Percentiles rank a stretch among this genome's conserved stretches.
phyloP scores from a whole-genome alignment of 2,329 filamentous ascomycete genomes.

The Mycosphaerelloides madeirae region DNA sequence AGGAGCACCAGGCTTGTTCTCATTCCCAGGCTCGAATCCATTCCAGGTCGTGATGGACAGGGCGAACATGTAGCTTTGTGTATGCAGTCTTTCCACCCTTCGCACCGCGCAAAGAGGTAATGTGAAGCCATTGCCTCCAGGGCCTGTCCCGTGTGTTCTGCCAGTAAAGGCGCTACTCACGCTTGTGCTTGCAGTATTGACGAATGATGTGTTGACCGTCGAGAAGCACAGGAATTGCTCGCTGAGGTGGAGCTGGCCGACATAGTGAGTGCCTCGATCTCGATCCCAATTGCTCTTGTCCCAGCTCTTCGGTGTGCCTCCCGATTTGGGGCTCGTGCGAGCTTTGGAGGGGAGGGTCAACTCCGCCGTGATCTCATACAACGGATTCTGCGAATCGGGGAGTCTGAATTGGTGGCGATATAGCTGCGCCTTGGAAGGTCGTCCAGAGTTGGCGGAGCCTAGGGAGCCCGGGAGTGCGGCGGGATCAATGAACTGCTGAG shows the following conservation, averaged over 20 bases:
- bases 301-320: constrained; percentile 39
- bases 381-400: constrained; percentile 82
- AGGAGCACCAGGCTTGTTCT: constrained; percentile 42
- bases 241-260: constrained; percentile 86
- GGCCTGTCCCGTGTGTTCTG: constrained; percentile 86
- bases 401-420: constrained; percentile 97
- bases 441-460: constrained; percentile 64
- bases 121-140: constrained; percentile 92
- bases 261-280: constrained; percentile 67
- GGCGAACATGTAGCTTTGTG: constrained; percentile 86
- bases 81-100: constrained; percentile 86
- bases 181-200: constrained; percentile 70
- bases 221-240: constrained; percentile 96
- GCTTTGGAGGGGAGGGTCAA: constrained; percentile 71
- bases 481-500: constrained; percentile 78
- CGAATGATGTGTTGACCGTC: constrained; percentile 83
- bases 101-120: constrained; percentile 88
- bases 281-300: constrained; percentile 60
- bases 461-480: constrained; percentile 60
- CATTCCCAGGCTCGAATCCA: constrained; percentile 53
- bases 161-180: constrained; percentile 83
- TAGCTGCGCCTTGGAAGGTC: constrained; percentile 83
- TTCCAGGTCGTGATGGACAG: constrained; percentile 96
- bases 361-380: constrained; percentile 95
- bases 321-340: constrained; percentile 33